Evolutionary conservation across 139 green algal genomes (phyloP).

Genomic region (Nannochloris sp.): DNA sequence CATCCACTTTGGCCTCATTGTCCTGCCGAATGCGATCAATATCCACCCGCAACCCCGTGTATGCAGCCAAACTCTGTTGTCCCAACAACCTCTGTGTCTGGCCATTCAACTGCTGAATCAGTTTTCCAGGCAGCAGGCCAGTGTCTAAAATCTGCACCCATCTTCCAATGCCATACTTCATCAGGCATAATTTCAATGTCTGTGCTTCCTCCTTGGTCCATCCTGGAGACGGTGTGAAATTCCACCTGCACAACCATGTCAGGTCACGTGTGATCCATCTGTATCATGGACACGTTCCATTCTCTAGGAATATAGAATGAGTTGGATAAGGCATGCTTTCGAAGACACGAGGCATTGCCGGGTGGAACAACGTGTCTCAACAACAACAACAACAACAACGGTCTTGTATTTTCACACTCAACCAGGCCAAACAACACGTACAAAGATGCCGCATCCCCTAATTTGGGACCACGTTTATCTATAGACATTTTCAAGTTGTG

Average conservation of each 20-base stretch:
- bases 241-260: conserved; percentile 58
- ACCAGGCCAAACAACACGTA: conserved; percentile 40
- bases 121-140: conserved; percentile 75
- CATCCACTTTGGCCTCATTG: conserved; percentile 51
- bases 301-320: not conserved
- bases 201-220: conserved; percentile 76
- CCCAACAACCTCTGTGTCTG: conserved; percentile 81
- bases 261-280: not conserved
- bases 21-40: conserved; percentile 68
- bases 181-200: conserved; percentile 72
- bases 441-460: conserved; percentile 78
- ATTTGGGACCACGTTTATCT: conserved; percentile 61
- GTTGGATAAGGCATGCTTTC: not conserved
- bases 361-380: not conserved
- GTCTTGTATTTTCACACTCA: not conserved
- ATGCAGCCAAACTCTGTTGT: conserved; percentile 71
- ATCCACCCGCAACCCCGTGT: conserved; percentile 47
- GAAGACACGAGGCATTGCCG: not conserved
- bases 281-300: not conserved
- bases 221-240: conserved; percentile 80
- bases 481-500: not conserved
- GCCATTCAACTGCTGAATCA: conserved; percentile 83
- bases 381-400: not conserved
- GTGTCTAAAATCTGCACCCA: conserved; percentile 79
- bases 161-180: conserved; percentile 72